Percentiles rank a stretch among this genome's conserved stretches.
phyloP scores from a whole-genome alignment of 176 grass and related monocot species.

The Cenchrus purpureus region DNA sequence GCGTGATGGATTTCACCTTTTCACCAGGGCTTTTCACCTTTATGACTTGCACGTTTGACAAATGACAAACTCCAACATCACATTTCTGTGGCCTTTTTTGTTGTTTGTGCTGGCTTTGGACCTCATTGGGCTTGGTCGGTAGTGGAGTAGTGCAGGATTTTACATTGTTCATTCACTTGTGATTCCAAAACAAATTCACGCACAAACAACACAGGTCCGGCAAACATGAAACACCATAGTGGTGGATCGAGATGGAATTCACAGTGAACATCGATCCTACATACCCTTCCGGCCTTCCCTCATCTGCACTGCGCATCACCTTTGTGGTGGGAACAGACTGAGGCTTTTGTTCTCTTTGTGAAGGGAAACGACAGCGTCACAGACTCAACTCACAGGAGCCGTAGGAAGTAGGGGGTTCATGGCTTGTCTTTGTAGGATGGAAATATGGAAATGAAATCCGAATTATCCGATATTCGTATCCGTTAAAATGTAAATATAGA shows the following conservation, averaged over 20 bases:
- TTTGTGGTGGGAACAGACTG: too few relatives aligned
- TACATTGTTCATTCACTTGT: too few relatives aligned
- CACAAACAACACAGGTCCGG: too few relatives aligned
- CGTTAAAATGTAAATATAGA: too few relatives aligned
- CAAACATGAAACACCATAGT: too few relatives aligned
- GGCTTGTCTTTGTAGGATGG: background rate
- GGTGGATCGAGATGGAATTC: too few relatives aligned
- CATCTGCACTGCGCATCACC: too few relatives aligned
- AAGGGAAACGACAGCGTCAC: constrained; percentile 31
- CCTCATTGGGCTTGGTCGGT: background rate
- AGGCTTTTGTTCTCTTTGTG: constrained; percentile 22
- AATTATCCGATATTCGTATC: too few relatives aligned
- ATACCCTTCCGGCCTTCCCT: background rate
- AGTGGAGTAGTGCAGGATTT: background rate
- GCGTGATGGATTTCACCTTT: background rate
- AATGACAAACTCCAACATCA: background rate
- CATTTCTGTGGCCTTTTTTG: background rate
- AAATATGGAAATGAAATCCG: too few relatives aligned
- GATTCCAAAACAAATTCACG: too few relatives aligned
- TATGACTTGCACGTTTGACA: background rate
- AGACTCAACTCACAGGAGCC: background rate
- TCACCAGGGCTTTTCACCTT: background rate
- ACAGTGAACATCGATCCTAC: too few relatives aligned
- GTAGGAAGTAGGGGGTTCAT: background rate
- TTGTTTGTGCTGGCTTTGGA: constrained; percentile 18